Percentiles rank a stretch among this genome's conserved stretches.
Evolutionary conservation across 148 eudicot genomes (phyloP).

Genomic region (Euryodendron excelsum): DNA sequence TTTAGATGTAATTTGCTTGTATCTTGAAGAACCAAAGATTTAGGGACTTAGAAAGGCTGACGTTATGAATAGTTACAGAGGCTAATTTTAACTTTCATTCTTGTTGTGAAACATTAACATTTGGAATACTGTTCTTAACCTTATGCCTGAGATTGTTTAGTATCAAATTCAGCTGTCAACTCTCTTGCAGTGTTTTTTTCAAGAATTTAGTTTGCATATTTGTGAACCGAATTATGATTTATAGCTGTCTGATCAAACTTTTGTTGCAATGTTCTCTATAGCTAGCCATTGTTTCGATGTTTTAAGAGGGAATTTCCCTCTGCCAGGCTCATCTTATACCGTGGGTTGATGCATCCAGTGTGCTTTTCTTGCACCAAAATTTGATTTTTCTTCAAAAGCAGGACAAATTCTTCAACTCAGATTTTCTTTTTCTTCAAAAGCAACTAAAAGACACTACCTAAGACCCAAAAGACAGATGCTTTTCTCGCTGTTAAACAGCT

Average conservation of each 20-base stretch:
- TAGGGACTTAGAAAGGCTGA: constrained; percentile 14
- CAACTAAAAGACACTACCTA: too few species aligned
- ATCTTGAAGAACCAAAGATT: too few species aligned
- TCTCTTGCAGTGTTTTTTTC: background rate
- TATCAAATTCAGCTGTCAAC: background rate
- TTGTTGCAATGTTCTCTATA: background rate
- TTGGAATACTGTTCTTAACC: background rate
- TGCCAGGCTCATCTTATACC: too few species aligned
- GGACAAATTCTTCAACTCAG: too few species aligned
- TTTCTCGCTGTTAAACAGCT: too few species aligned
- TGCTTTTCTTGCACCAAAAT: too few species aligned
- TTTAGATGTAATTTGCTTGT: background rate
- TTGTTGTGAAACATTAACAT: constrained; percentile 7
- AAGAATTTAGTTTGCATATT: background rate
- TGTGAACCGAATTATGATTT: background rate
- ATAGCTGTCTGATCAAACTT: background rate
- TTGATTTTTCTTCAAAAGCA: too few species aligned
- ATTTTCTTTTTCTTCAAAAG: too few species aligned
- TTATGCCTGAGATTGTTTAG: background rate
- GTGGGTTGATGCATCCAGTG: too few species aligned
- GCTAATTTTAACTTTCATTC: constrained; percentile 10
- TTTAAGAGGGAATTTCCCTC: too few species aligned
- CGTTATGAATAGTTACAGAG: background rate
- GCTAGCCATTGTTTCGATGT: too few species aligned
- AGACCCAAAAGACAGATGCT: too few species aligned